Conservation (phyloP, 805 yeast genomes). For the Kodamaea kaohsiungensis region DNA sequence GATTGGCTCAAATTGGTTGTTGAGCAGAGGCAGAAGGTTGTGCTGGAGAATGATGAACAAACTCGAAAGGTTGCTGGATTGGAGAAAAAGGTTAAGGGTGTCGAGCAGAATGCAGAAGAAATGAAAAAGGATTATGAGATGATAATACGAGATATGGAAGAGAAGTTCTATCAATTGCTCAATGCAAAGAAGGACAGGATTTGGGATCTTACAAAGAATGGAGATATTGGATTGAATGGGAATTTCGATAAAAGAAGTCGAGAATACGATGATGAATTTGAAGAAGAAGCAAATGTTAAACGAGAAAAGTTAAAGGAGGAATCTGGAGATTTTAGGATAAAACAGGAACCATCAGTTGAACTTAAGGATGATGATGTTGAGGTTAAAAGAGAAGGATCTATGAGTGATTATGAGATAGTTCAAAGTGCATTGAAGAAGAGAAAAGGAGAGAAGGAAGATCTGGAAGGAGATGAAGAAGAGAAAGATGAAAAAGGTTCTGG, state of each 20-base stretch:
- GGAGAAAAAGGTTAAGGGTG: constrained; percentile 9
- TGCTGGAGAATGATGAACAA: constrained; percentile 1
- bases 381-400: background rate
- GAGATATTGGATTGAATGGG: constrained; percentile 12
- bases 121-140: constrained; percentile 17
- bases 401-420: background rate
- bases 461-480: background rate
- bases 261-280: background rate
- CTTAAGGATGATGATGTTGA: background rate
- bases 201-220: constrained; percentile 22
- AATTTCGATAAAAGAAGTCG: constrained; percentile 11
- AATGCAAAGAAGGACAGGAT: constrained; percentile 33
- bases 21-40: constrained; percentile 14
- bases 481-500: background rate
- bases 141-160: constrained; percentile 26
- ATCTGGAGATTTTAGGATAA: constrained; percentile 6
- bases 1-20: constrained; percentile 27
- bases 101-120: constrained; percentile 13
- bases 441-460: background rate
- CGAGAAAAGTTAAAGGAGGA: constrained; percentile 1
- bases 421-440: background rate
- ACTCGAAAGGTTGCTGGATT: background rate
- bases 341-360: background rate
- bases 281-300: background rate
- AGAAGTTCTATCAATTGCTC: constrained; percentile 27